Evolutionary conservation across 345 rosid species (phyloP).

Genomic region (Physaria fendleri): DNA sequence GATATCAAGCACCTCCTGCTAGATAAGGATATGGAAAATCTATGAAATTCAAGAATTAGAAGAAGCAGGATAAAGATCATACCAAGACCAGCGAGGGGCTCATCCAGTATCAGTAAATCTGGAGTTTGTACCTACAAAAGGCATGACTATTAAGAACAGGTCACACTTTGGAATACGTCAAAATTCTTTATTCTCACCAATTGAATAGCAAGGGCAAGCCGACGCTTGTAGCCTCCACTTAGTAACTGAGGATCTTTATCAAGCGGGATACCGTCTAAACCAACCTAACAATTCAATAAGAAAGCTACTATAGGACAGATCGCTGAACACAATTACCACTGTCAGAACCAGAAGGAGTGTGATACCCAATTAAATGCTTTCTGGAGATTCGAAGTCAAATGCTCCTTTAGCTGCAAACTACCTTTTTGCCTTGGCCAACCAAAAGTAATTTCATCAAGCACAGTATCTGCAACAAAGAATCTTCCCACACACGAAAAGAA

Average conservation of each 20-base stretch:
- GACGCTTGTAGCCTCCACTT: conserved; percentile 91
- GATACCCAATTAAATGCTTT: conserved; percentile 78
- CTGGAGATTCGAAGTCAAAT: conserved; percentile 64
- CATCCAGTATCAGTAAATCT: conserved; percentile 77
- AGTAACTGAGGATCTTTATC: conserved; percentile 84
- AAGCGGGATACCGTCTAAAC: conserved; percentile 64
- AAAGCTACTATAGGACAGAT: neutral
- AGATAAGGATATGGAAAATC: no score
- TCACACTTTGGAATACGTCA: neutral
- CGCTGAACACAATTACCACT: conserved; percentile 8
- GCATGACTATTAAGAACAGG: neutral
- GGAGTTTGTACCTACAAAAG: conserved; percentile 74
- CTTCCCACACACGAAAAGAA: conserved; percentile 37
- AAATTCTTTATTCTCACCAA: conserved; percentile 44
- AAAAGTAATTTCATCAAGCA: conserved; percentile 80
- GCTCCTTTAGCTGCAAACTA: conserved; percentile 52
- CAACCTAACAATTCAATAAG: conserved; percentile 50
- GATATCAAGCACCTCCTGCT: neutral
- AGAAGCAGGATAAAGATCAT: conserved; percentile 28
- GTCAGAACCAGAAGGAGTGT: conserved; percentile 7
- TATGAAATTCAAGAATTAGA: conserved; percentile 7
- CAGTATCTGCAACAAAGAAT: conserved; percentile 54
- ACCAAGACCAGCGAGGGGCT: conserved; percentile 98
- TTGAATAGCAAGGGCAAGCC: conserved; percentile 90
- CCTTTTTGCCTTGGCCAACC: conserved; percentile 91